Evolutionary conservation across 169 alveolate species (phyloP), one percentile per base, ranked within the genome.

Genomic region (Cryptosporidium sp.): DNA sequence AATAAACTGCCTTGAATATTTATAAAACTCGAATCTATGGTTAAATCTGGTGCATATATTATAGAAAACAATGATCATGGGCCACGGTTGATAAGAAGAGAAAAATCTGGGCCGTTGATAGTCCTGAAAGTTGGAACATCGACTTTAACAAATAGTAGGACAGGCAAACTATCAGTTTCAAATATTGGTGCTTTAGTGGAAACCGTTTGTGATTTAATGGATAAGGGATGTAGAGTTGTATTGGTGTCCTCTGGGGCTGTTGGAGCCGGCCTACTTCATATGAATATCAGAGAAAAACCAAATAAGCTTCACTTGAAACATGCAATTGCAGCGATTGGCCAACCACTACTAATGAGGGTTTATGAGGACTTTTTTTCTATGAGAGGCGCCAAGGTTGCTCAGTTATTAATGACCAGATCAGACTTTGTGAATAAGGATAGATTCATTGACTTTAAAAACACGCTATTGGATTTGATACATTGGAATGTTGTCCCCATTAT

Each of bases 241-340:
- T 23, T 92, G 29, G 93, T 92, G 12, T 69, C 93, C 21, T 87
- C 93, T 41, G 94, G 93, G 0, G 94, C 94, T 1, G 94, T 92
- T n/a, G 94, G 94, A 5, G 85, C 85, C 16, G 94, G 93, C 0
- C 69, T 91, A 35, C 84, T 85, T 43, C 85, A 84, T 37, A 84
- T 89, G 75, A 59, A 85, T 14, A 70, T 84, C 9, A 51, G 69
- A 70, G 69, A 70, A 55, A 58, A 91, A 23, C 94, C 94, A 14
- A 80, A 48, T 18, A 84, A 86, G 33, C 59, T 89, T 37, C 68
- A 58, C 21, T 61, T 45, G 55, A 92, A 89, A 41, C 94, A 92
- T 67, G 94, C 94, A 45, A 70, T 86, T 6, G 94, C 94, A 21
- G 94, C 94, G 4, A 91, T 92, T 23, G 94, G 94, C n/a, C 94